These are phyloP conservation scores for Mycena sanguinolenta DNA, from an alignment of 768 basidiomycete genomes.

Conservation along the genomic window DNA sequence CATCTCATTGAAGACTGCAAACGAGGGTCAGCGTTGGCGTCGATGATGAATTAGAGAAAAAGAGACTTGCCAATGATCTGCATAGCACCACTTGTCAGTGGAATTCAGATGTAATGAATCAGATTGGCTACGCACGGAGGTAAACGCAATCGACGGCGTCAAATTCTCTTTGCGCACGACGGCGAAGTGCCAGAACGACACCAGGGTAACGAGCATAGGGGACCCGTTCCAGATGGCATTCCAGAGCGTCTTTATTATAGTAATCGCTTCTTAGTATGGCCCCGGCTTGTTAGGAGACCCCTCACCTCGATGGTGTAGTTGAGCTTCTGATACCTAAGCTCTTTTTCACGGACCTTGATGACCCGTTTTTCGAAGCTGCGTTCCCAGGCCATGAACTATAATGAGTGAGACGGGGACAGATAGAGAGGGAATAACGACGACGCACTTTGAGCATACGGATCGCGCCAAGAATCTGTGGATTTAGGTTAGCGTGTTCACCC, in stretches of 20 bases:
- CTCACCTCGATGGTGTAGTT: slow-evolving; percentile 89
- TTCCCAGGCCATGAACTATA: slow-evolving; percentile 94
- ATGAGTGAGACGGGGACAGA: not conserved
- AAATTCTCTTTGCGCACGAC: slow-evolving; percentile 76
- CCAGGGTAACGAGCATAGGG: slow-evolving; percentile 70
- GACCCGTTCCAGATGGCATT: slow-evolving; percentile 65
- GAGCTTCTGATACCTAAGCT: slow-evolving; percentile 85
- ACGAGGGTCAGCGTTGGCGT: not conserved
- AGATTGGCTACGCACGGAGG: slow-evolving; percentile 59
- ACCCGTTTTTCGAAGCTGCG: slow-evolving; percentile 87
- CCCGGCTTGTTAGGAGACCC: not conserved
- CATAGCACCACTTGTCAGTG: not conserved
- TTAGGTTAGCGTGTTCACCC: not conserved
- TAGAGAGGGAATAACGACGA: slow-evolving; percentile 6
- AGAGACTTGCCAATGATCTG: slow-evolving; percentile 54
- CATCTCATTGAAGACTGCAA: slow-evolving; percentile 85
- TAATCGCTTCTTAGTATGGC: not conserved
- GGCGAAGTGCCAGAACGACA: slow-evolving; percentile 80
- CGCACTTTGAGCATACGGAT: slow-evolving; percentile 89
- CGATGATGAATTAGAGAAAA: slow-evolving; percentile 23
- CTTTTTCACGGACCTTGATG: slow-evolving; percentile 79
- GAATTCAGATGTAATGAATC: not conserved
- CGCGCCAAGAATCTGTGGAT: slow-evolving; percentile 78
- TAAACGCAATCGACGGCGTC: slow-evolving; percentile 90
- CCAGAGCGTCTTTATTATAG: slow-evolving; percentile 54